Percentiles rank a stretch among this genome's conserved stretches.
Evolutionary conservation across 108 stramenopile genomes (phyloP).

Genomic region (Cyclotella baltica): DNA sequence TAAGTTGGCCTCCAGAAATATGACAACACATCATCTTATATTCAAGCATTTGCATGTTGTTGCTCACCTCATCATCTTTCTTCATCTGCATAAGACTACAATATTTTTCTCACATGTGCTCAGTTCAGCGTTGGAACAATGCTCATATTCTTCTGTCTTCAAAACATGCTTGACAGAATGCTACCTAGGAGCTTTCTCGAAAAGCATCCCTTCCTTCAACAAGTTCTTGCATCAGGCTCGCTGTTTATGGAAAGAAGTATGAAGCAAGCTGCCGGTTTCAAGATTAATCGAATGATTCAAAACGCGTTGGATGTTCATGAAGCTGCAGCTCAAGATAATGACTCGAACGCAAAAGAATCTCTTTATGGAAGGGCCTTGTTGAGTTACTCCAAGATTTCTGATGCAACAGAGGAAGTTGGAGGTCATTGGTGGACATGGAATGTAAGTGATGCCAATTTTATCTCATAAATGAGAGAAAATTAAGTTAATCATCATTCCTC

Average conservation of each 20-base stretch:
- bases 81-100: background rate
- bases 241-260: constrained; percentile 28
- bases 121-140: constrained; percentile 10
- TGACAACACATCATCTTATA: background rate
- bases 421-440: constrained; percentile 57
- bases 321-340: constrained; percentile 21
- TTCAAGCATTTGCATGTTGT: too few species aligned
- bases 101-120: background rate
- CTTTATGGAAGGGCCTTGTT: constrained; percentile 45
- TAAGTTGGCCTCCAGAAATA: background rate
- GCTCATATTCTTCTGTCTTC: constrained; percentile 11
- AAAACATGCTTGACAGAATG: constrained; percentile 22
- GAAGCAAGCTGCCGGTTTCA: constrained; percentile 49
- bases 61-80: too few species aligned
- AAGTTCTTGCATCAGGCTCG: constrained; percentile 25
- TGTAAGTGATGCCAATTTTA: too few species aligned
- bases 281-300: constrained; percentile 33
- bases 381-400: constrained; percentile 29
- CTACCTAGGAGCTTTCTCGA: constrained; percentile 3
- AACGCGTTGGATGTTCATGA: constrained; percentile 34
- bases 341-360: constrained; percentile 11
- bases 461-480: too few species aligned
- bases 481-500: too few species aligned
- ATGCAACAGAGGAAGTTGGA: constrained; percentile 34
- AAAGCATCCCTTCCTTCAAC: constrained; percentile 5